phyloP scores from a whole-genome alignment of 371 early-diverging fungal genomes.

The Lichtheimia hyalospora region DNA sequence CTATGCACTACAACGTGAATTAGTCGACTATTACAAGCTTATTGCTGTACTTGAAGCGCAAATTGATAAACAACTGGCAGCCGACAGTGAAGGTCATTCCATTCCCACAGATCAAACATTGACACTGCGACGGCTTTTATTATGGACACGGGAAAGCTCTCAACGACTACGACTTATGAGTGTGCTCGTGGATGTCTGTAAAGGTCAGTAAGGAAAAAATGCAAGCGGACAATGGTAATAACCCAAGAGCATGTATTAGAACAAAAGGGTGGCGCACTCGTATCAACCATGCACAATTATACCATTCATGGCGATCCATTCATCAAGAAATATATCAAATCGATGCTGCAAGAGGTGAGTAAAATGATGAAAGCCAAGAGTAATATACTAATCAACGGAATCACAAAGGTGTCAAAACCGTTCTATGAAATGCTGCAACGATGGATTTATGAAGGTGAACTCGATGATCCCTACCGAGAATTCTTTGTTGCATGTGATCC shows the following conservation, averaged over 20 bases:
- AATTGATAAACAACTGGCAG: conserved; percentile 48
- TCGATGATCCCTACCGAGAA: conserved; percentile 92
- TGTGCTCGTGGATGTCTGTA: conserved; percentile 60
- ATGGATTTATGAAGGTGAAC: conserved; percentile 96
- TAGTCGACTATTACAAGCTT: conserved; percentile 79
- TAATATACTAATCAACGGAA: not conserved
- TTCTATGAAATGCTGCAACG: conserved; percentile 86
- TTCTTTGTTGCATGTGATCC: conserved; percentile 79
- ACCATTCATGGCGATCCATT: conserved; percentile 91
- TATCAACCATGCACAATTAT: conserved; percentile 78
- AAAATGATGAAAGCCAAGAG: conserved; percentile 40
- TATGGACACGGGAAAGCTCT: conserved; percentile 84
- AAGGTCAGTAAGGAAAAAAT: conserved; percentile 31
- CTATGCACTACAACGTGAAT: conserved; percentile 74
- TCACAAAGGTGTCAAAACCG: conserved; percentile 70
- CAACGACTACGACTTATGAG: conserved; percentile 74
- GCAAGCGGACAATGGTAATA: too few relatives aligned
- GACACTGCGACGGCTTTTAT: conserved; percentile 80
- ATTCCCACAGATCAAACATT: conserved; percentile 52
- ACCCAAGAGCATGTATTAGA: conserved; percentile 15
- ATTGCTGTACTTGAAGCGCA: conserved; percentile 86
- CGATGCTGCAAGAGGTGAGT: conserved; percentile 72
- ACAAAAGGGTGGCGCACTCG: conserved; percentile 78
- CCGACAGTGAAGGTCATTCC: not conserved
- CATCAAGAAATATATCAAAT: conserved; percentile 73